Conservation (phyloP, 192 early-diverging fungal genomes). For the Coemansia biformis region DNA sequence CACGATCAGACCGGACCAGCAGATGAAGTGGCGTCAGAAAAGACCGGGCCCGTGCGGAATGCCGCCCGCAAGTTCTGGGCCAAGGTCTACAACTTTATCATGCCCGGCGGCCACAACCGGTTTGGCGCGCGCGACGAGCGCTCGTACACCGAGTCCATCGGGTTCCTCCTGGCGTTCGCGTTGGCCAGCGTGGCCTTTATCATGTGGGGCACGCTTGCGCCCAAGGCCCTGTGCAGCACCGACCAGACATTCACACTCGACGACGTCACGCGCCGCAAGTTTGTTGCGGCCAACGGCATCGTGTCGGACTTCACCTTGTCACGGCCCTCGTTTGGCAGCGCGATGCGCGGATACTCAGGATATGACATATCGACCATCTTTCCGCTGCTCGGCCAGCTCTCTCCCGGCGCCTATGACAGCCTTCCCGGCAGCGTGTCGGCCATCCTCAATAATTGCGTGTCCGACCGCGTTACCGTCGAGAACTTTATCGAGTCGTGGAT, state of each 20-base stretch:
- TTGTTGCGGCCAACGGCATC: slow-evolving; percentile 45
- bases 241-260: slow-evolving; percentile 39
- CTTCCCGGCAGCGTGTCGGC: slow-evolving; percentile 4
- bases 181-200: slow-evolving; percentile 46
- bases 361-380: slow-evolving; percentile 42
- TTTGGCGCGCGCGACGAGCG: slow-evolving; percentile 33
- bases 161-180: slow-evolving; percentile 40
- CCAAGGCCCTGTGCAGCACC: slow-evolving; percentile 46
- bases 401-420: slow-evolving; percentile 8
- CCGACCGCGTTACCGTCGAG: slow-evolving; percentile 8
- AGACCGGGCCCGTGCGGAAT: not conserved
- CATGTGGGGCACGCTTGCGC: slow-evolving; percentile 47
- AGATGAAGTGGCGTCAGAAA: too few relatives aligned
- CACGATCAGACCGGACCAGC: too few relatives aligned
- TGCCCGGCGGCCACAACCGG: slow-evolving; percentile 47
- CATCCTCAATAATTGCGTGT: slow-evolving; percentile 26
- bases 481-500: slow-evolving; percentile 29
- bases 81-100: slow-evolving; percentile 22
- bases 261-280: slow-evolving; percentile 20
- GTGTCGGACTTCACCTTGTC: slow-evolving; percentile 44
- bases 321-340: slow-evolving; percentile 20
- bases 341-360: slow-evolving; percentile 41
- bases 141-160: slow-evolving; percentile 30
- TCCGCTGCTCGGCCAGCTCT: slow-evolving; percentile 33
- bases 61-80: slow-evolving; percentile 10